These are phyloP conservation scores for Solanum clarkiae DNA, from an alignment of 257 asterid species.

Conservation along the genomic window DNA sequence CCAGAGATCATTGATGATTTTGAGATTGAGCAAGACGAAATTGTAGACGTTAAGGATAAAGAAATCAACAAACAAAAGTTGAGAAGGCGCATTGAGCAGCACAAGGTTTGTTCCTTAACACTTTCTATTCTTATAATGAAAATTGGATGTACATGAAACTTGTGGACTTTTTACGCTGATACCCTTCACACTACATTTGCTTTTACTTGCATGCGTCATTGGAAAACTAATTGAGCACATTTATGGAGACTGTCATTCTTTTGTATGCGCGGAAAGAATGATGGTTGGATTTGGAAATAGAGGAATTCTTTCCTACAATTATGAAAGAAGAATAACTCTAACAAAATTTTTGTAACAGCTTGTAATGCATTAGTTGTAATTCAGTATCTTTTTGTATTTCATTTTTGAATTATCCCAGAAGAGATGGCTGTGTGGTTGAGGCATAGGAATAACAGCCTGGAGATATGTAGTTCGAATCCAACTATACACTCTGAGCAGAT, in stretches of 20 bases:
- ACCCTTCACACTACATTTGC: background rate
- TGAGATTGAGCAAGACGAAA: slow-evolving; percentile 84
- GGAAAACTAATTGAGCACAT: background rate
- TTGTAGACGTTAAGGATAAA: slow-evolving; percentile 71
- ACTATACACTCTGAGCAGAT: background rate
- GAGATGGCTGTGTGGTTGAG: background rate
- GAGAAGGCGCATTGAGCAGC: slow-evolving; percentile 67
- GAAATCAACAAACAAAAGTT: slow-evolving; percentile 75
- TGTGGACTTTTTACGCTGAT: background rate
- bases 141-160: background rate
- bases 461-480: background rate
- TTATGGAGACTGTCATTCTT: background rate
- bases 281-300: background rate
- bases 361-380: background rate
- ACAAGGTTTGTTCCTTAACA: slow-evolving; percentile 40
- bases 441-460: background rate
- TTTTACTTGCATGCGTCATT: background rate
- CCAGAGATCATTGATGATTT: slow-evolving; percentile 88
- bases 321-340: background rate
- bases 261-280: background rate
- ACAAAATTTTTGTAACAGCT: background rate
- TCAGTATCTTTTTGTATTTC: background rate
- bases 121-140: background rate
- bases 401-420: background rate
- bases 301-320: background rate